phyloP scores from a whole-genome alignment of 2,329 filamentous ascomycete species.

The Chalara sp. region DNA sequence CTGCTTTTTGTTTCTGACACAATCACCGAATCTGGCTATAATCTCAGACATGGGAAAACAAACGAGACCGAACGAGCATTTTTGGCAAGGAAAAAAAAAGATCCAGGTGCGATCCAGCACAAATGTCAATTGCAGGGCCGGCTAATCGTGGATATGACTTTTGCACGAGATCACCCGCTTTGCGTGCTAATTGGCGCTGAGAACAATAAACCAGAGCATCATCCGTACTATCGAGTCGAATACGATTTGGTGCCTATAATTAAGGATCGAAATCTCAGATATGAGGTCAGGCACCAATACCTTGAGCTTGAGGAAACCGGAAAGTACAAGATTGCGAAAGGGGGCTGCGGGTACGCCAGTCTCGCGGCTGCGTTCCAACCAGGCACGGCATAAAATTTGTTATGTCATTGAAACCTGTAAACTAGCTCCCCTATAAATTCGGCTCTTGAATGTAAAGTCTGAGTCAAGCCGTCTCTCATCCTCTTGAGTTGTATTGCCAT shows the following conservation, averaged over 20 bases:
- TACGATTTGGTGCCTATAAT: slow-evolving; percentile 4
- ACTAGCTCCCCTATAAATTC: too few species aligned
- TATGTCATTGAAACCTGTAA: too few species aligned
- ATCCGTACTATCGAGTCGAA: slow-evolving; percentile 2
- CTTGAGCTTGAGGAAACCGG: neutral
- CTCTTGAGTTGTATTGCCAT: too few species aligned
- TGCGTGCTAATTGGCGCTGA: neutral
- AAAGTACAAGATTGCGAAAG: neutral
- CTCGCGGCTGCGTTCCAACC: slow-evolving; percentile 7
- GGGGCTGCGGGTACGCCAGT: neutral
- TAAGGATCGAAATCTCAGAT: slow-evolving; percentile 3
- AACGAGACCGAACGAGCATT: neutral
- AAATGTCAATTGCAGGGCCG: neutral
- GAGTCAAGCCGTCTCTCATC: too few species aligned
- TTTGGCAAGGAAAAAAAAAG: neutral
- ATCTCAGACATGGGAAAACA: neutral
- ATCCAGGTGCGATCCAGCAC: neutral
- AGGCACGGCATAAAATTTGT: neutral
- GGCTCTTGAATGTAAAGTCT: too few species aligned
- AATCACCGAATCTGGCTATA: slow-evolving; percentile 3
- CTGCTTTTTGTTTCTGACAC: slow-evolving; percentile 2
- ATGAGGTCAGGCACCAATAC: neutral
- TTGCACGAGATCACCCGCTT: neutral
- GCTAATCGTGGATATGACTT: neutral
- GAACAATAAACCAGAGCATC: neutral